Percentiles rank a stretch among this genome's conserved stretches.
Evolutionary conservation across 2,329 filamentous ascomycete genomes (phyloP).

Genomic region (Aspergillus felis): DNA sequence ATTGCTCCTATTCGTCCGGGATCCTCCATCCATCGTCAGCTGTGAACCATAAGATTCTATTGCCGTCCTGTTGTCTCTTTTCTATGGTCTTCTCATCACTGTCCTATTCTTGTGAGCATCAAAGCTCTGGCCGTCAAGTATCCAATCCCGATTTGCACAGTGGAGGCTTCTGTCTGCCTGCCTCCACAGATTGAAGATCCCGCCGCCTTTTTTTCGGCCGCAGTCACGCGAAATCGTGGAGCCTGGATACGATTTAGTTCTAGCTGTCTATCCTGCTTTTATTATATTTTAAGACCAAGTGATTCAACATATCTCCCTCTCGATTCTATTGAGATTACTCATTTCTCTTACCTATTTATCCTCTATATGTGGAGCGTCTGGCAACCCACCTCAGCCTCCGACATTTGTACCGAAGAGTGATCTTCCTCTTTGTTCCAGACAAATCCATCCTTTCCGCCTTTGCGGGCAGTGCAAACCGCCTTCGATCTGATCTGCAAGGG

Average conservation of each 20-base stretch:
- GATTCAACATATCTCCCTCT: neutral
- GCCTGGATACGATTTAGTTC: neutral
- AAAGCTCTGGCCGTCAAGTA: neutral
- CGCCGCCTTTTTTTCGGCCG: neutral
- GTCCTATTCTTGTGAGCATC: neutral
- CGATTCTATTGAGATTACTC: neutral
- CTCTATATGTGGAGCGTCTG: neutral
- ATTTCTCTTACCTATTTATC: neutral
- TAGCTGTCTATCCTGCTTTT: neutral
- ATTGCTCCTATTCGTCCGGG: neutral
- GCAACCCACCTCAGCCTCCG: neutral
- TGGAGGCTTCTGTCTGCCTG: neutral
- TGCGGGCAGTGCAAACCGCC: conserved; percentile 2
- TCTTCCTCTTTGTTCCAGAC: neutral
- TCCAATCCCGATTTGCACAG: neutral
- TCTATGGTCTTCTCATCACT: neutral
- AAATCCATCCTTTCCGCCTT: neutral
- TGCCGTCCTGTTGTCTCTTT: neutral
- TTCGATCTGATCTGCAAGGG: neutral
- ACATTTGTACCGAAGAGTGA: neutral
- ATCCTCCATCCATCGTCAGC: neutral
- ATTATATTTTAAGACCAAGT: neutral
- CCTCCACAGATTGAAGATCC: neutral
- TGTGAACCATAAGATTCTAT: neutral
- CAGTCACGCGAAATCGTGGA: neutral